These are phyloP conservation scores for Cladosporium sp. DNA, from an alignment of 2,329 filamentous ascomycete species.

Conservation along the genomic window DNA sequence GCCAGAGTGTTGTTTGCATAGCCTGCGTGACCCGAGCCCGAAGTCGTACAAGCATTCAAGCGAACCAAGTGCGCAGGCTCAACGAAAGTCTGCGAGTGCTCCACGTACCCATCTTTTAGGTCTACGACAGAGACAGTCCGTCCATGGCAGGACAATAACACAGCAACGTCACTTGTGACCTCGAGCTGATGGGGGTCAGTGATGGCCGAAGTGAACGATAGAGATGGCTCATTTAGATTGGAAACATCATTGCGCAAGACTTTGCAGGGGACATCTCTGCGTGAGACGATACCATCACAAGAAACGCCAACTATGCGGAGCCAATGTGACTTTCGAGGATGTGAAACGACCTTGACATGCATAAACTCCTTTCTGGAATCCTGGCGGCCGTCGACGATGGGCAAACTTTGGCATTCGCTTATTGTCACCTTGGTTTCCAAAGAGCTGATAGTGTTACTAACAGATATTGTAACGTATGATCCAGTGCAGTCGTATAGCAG, in stretches of 20 bases:
- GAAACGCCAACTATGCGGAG: conserved; percentile 7
- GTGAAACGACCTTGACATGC: not conserved
- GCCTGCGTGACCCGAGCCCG: not conserved
- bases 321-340: conserved; percentile 10
- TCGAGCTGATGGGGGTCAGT: conserved; percentile 17
- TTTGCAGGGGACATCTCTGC: not conserved
- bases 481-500: not conserved
- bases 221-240: not conserved
- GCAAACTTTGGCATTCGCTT: not conserved
- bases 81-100: conserved; percentile 21
- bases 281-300: not conserved
- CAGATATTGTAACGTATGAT: not conserved
- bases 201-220: conserved; percentile 20
- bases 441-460: not conserved
- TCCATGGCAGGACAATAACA: conserved; percentile 18
- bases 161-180: conserved; percentile 23
- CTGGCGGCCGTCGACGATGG: not conserved
- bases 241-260: not conserved
- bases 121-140: conserved; percentile 24
- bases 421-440: not conserved
- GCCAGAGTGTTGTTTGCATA: conserved; percentile 24
- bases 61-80: not conserved
- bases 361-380: not conserved
- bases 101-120: conserved; percentile 28
- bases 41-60: not conserved